Evolutionary conservation across 1,139 yeast species (phyloP).

Genomic region (Blastobotrys niveus): DNA sequence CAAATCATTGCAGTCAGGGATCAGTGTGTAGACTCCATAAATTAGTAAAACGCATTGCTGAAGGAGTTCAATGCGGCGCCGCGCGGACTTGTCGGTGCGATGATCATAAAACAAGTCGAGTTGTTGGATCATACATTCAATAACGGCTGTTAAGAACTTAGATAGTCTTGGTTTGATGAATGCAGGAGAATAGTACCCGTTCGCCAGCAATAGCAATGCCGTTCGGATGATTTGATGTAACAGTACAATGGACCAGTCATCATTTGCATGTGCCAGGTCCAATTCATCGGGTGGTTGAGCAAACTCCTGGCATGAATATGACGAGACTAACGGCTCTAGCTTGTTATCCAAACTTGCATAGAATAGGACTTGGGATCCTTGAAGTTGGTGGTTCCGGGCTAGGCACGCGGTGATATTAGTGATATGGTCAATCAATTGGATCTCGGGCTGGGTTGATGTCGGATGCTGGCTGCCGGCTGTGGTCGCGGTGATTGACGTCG

Average conservation of each 20-base stretch:
- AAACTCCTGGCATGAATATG: not conserved
- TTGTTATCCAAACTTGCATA: conserved; percentile 1
- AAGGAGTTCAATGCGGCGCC: not conserved
- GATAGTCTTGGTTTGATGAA: not conserved
- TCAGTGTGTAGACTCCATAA: not conserved
- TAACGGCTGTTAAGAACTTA: not conserved
- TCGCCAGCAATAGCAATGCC: not conserved
- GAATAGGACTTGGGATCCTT: not conserved
- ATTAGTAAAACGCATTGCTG: not conserved
- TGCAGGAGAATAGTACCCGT: not conserved
- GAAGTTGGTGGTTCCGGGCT: not conserved
- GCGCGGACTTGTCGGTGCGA: not conserved
- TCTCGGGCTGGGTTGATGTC: not conserved
- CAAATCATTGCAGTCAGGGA: not conserved
- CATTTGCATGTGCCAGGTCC: not conserved
- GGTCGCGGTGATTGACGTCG: conserved; percentile 13
- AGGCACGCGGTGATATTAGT: not conserved
- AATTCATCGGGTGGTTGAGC: not conserved
- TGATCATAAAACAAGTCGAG: not conserved
- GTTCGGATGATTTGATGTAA: not conserved
- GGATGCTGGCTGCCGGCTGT: not conserved
- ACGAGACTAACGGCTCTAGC: not conserved
- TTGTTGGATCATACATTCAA: not conserved
- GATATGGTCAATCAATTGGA: not conserved
- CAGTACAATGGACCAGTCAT: not conserved